Conservation (phyloP, 805 yeast genomes). For the Pichia kluyveri region DNA sequence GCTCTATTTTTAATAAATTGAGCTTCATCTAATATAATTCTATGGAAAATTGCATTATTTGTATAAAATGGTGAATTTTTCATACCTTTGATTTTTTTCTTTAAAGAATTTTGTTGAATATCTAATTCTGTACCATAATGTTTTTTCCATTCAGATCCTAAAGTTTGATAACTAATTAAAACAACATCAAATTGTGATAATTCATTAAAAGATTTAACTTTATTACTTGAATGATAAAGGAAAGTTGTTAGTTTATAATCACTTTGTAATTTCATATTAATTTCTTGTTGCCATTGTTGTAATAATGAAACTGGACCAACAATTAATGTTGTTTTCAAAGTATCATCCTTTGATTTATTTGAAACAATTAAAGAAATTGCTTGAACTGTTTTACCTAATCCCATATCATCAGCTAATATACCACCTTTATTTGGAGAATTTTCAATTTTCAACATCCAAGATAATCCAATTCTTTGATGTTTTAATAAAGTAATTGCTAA, state of each 20-base stretch:
- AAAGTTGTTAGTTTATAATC: constrained; percentile 37
- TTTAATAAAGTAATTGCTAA: constrained; percentile 33
- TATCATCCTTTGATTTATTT: constrained; percentile 24
- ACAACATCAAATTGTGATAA: constrained; percentile 60
- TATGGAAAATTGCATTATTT: constrained; percentile 39
- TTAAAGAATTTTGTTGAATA: constrained; percentile 27
- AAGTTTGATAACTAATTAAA: constrained; percentile 70
- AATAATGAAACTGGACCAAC: constrained; percentile 89
- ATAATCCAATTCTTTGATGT: constrained; percentile 80
- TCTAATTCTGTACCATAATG: constrained; percentile 38
- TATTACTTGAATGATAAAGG: constrained; percentile 49
- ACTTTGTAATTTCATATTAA: constrained; percentile 50
- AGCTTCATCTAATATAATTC: constrained; percentile 49
- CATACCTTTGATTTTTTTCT: constrained; percentile 24
- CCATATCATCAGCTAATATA: constrained; percentile 78
- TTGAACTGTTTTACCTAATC: constrained; percentile 70
- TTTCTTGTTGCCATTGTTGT: constrained; percentile 79
- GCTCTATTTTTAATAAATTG: constrained; percentile 44
- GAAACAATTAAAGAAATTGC: constrained; percentile 52
- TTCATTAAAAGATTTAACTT: constrained; percentile 34
- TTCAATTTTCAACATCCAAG: constrained; percentile 75
- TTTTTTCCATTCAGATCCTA: constrained; percentile 68
- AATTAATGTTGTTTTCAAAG: constrained; percentile 52
- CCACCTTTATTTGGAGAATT: constrained; percentile 52
- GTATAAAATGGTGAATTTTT: constrained; percentile 54